Conservation (phyloP, 805 yeast genomes). For the Myxozyma sirexii region DNA sequence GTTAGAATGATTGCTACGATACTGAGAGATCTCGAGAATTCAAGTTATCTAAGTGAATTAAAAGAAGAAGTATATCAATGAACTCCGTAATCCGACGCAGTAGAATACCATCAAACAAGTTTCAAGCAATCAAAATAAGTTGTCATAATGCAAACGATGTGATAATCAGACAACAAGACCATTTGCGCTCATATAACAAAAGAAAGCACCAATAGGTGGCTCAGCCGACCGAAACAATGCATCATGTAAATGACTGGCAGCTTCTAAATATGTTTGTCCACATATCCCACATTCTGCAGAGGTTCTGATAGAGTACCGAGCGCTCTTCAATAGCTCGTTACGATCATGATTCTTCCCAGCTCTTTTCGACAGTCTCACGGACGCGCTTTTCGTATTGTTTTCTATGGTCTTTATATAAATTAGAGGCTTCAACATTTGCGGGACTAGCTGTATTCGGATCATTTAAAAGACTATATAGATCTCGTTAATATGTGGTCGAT, state of each 20-base stretch:
- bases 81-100: background rate
- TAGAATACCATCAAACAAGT: background rate
- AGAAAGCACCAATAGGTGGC: too few relatives aligned
- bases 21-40: too few relatives aligned
- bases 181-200: too few relatives aligned
- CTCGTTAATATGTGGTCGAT: background rate
- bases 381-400: constrained; percentile 90
- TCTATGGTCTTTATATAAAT: constrained; percentile 90
- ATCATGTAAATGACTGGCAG: too few relatives aligned
- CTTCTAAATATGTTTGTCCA: too few relatives aligned
- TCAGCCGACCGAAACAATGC: too few relatives aligned
- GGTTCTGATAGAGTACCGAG: background rate
- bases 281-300: too few relatives aligned
- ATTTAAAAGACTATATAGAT: constrained; percentile 58
- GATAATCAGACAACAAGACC: too few relatives aligned
- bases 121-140: too few relatives aligned
- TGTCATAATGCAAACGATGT: too few relatives aligned
- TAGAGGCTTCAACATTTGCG: constrained; percentile 97
- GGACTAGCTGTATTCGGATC: constrained; percentile 97
- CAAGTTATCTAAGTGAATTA: background rate
- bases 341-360: constrained; percentile 61
- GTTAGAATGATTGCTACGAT: too few relatives aligned
- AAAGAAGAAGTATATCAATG: background rate
- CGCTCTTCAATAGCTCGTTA: too few relatives aligned
- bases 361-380: constrained; percentile 89